Percentiles rank a stretch among this genome's conserved stretches.
These are phyloP conservation scores for Apiospora kogelbergensis DNA, from an alignment of 2,329 filamentous ascomycete species.

Conservation along the genomic window DNA sequence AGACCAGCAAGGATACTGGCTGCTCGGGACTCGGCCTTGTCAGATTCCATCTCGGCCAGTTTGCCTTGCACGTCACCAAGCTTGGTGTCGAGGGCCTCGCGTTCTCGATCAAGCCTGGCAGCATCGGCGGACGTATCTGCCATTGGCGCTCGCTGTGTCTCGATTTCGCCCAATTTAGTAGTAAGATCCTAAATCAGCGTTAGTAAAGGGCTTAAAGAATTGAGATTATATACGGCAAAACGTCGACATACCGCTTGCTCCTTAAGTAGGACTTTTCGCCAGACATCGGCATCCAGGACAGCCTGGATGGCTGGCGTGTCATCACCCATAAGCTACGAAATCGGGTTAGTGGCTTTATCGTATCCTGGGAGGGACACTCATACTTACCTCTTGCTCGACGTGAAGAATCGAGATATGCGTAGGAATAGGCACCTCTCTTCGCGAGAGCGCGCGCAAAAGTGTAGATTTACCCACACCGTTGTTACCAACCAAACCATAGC, in stretches of 20 bases:
- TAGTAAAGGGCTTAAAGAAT: slow-evolving; percentile 11
- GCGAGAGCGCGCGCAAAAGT: slow-evolving; percentile 85
- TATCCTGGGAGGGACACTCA: neutral
- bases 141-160: slow-evolving; percentile 73
- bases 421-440: slow-evolving; percentile 91
- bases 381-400: slow-evolving; percentile 90
- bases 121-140: slow-evolving; percentile 93
- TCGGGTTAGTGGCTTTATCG: slow-evolving; percentile 19
- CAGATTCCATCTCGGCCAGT: slow-evolving; percentile 96
- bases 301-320: slow-evolving; percentile 94
- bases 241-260: slow-evolving; percentile 72
- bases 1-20: slow-evolving; percentile 96
- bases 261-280: slow-evolving; percentile 90
- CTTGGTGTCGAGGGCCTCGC: slow-evolving; percentile 87
- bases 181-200: slow-evolving; percentile 67
- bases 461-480: slow-evolving; percentile 99
- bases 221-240: neutral
- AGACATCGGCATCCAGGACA: slow-evolving; percentile 95
- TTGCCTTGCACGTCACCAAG: slow-evolving; percentile 90
- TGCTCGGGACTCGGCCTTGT: slow-evolving; percentile 93
- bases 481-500: slow-evolving; percentile 96
- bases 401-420: slow-evolving; percentile 98
- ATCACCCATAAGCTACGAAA: slow-evolving; percentile 79
- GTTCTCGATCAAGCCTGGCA: slow-evolving; percentile 77
- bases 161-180: slow-evolving; percentile 72